Base-by-base conservation (phyloP, 129 eudicot species). In the Silybum marianum region DNA sequence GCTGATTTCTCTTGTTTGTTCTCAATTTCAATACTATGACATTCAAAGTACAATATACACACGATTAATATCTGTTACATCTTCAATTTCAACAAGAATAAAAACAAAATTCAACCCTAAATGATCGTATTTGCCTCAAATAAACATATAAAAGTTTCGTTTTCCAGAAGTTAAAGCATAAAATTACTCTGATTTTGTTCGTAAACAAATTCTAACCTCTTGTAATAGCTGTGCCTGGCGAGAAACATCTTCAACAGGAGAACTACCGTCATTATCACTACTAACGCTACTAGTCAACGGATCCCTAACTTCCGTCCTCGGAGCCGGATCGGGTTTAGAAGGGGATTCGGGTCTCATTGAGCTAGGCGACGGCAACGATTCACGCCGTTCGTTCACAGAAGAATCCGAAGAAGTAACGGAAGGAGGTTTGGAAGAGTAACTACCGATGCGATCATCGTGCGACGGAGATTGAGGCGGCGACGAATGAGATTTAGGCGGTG, bases 151-250 rank as follows among this genome's bases (percentile, higher is more conserved):
- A 40, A 21, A 7, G 13, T 16, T 0, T 25, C 32, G 19, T 23
- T 38, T 62, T 40, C 26, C 21, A 54, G 9, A 54, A 16, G 0
- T 18, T 5, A 54, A 54, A 54, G 63, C 63, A 54, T 8, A 54
- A 54, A 54, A 54, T 2, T 16, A 21, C 16, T 30, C 58, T 73
- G 28, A 81, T 26, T 26, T n/a, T 21, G 34, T 74, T 65, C 34
- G 23, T 81, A 44, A 73, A 21, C 62, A 77, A 58, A 62, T 60
- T 36, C 72, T 72, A n/a, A 92, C 99, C 97, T 95, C 97, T 81
- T 90, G 91, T 77, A 81, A 76, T 18, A 95, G 91, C 91, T 89
- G 97, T 66, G 97, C 87, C 78, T 92, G 94, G 26, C 92, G 89
- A 80, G 97, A 86, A 78, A 84, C 76, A 24, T 90, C 93, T 32